Base-by-base conservation (phyloP, 306 rosid species). In the Vigna radiata region DNA sequence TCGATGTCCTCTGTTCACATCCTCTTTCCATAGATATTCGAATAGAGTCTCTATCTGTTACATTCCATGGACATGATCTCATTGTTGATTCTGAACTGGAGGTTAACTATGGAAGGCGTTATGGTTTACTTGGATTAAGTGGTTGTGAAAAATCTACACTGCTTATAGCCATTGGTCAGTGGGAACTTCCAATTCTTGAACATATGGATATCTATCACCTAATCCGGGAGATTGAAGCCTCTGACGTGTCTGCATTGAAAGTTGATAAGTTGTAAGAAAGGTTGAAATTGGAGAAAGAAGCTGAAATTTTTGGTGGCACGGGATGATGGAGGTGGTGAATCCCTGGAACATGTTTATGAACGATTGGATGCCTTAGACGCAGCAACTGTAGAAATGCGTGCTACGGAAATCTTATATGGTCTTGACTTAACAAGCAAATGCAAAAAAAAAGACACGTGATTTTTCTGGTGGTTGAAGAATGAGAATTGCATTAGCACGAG, bases 391-490 rank as follows among this genome's bases (percentile, higher is more conserved):
- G 98, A 95, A 84, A 95, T 92, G 69, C 97, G 97, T 82, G 98
- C 98, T 11, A 97, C 97, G 70, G 98, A 95, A 85, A 95, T 95
- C 52, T 87, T 95, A 37, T 81, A 59, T 77, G 98, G 98, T 64
- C 98, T 95, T 75, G 98, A 97, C 17, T 95, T 75, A 33, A 87
- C 87, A 95, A 92, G 90, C 70, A 87, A 85, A 95, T 95, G 98
- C 97, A 95, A 88, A 84, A 31, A 90, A 92, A 90, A 92, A 89
- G 85, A 90, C 97, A 0, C 80, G 90, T 10, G 98, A 95, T 83
- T 95, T 95, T 85, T 95, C 98, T 18, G 98, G 98, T 70, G 98
- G 98, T 60, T 95, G 98, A 97, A 95, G 98, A 75, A 95, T 95
- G 98, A 88, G 97, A 78, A 90, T 95, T 82, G 96, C 97, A 13